Evolutionary conservation across 768 basidiomycete genomes (phyloP).

Genomic region (Nevesoporus exiguus): DNA sequence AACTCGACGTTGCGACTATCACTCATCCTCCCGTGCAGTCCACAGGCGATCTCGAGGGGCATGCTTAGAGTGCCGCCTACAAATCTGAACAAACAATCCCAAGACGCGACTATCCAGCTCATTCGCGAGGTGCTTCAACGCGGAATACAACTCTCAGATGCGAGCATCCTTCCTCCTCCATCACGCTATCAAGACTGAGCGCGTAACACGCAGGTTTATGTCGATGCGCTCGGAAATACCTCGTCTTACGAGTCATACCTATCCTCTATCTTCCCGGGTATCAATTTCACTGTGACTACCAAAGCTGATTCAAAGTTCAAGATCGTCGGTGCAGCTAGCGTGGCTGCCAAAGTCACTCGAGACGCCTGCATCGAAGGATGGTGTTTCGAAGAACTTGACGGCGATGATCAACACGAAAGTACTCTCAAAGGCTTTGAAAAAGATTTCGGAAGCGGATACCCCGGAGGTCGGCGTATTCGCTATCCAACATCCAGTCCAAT

Average conservation of each 20-base stretch:
- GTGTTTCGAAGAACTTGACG: slow-evolving; percentile 65
- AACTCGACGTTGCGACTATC: neutral
- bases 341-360: slow-evolving; percentile 96
- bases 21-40: slow-evolving; percentile 44
- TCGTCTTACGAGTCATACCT: slow-evolving; percentile 83
- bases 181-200: neutral
- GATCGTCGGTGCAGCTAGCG: slow-evolving; percentile 94
- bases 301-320: slow-evolving; percentile 97
- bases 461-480: slow-evolving; percentile 55
- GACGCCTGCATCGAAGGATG: slow-evolving; percentile 88
- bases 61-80: slow-evolving; percentile 84
- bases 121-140: slow-evolving; percentile 81
- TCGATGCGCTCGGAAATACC: slow-evolving; percentile 91
- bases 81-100: slow-evolving; percentile 85
- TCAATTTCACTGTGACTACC: slow-evolving; percentile 82
- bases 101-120: slow-evolving; percentile 86
- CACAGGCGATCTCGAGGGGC: slow-evolving; percentile 84
- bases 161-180: slow-evolving; percentile 25
- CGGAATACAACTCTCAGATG: slow-evolving; percentile 79
- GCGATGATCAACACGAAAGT: slow-evolving; percentile 6
- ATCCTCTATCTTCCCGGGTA: slow-evolving; percentile 74
- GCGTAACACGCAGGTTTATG: slow-evolving; percentile 62
- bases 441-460: slow-evolving; percentile 82
- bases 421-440: slow-evolving; percentile 28
- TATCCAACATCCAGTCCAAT: neutral